Conservation (phyloP, 169 alveolate genomes). For the Neospora caninum region DNA sequence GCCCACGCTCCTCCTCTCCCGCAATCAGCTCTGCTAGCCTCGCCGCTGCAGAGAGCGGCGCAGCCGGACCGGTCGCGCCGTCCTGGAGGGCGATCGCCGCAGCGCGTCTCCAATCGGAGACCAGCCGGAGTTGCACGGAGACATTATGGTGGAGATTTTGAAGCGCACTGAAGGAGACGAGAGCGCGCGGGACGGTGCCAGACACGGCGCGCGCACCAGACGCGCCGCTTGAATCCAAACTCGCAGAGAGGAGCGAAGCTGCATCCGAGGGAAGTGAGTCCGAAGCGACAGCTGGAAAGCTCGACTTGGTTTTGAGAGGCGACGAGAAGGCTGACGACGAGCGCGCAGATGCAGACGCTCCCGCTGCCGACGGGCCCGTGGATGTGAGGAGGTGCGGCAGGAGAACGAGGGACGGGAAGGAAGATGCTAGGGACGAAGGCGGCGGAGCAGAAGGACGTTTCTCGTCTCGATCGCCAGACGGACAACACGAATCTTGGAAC, state of each 20-base stretch:
- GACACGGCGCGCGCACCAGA: not conserved
- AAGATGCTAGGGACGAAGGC: not conserved
- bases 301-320: not conserved
- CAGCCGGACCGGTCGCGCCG: conserved; percentile 48
- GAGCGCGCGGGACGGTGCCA: conserved; percentile 7
- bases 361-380: not conserved
- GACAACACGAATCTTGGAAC: not conserved
- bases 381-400: not conserved
- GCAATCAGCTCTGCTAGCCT: not conserved
- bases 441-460: not conserved
- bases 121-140: conserved; percentile 62
- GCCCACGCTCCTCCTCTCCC: not conserved
- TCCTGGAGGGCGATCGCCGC: conserved; percentile 56
- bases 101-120: conserved; percentile 54
- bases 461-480: not conserved
- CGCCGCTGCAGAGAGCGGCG: conserved; percentile 38
- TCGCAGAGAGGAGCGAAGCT: not conserved
- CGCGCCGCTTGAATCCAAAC: not conserved
- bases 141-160: conserved; percentile 59
- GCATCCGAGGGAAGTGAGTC: not conserved
- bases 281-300: not conserved
- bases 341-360: not conserved
- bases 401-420: conserved; percentile 1
- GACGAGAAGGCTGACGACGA: not conserved
- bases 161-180: conserved; percentile 41